Conservation (phyloP, 495 filamentous ascomycete species). For the Aspergillus homomorphus region DNA sequence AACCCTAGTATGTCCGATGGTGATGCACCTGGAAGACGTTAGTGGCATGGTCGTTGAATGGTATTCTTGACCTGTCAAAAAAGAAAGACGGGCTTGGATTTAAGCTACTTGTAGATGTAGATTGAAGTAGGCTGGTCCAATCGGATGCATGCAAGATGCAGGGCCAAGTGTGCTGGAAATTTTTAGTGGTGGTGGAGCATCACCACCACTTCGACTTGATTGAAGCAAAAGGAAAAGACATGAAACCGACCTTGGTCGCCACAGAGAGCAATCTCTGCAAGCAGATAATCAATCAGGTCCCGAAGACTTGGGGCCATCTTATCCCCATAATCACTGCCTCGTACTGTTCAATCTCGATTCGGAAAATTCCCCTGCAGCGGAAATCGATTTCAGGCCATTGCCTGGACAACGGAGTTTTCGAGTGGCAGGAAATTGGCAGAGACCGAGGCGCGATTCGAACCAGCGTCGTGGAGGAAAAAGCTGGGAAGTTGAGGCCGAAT, state of each 20-base stretch:
- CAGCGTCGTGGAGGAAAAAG: constrained; percentile 23
- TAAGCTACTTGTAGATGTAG: not conserved
- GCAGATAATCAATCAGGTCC: constrained; percentile 65
- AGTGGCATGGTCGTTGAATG: not conserved
- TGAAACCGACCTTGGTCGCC: constrained; percentile 65
- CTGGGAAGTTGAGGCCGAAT: constrained; percentile 2
- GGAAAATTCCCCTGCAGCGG: not conserved
- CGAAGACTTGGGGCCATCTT: constrained; percentile 65
- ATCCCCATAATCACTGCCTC: constrained; percentile 15
- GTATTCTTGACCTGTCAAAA: not conserved
- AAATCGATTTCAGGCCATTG: constrained; percentile 4
- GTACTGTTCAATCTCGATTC: not conserved
- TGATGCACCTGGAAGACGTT: constrained; percentile 35
- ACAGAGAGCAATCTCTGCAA: constrained; percentile 67
- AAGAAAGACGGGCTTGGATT: not conserved
- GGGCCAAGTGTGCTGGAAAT: constrained; percentile 2
- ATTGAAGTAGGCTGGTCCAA: constrained; percentile 1
- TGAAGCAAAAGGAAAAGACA: constrained; percentile 15
- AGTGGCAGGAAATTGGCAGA: constrained; percentile 3
- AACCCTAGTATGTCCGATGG: constrained; percentile 37
- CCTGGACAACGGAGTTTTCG: constrained; percentile 11
- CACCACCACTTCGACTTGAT: constrained; percentile 1
- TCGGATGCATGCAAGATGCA: constrained; percentile 13
- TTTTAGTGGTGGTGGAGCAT: constrained; percentile 3
- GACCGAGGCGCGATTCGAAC: constrained; percentile 39